Percentiles rank a stretch among this genome's conserved stretches.
phyloP scores from a whole-genome alignment of 192 early-diverging fungal species.

The Lunasporangiospora selenospora region DNA sequence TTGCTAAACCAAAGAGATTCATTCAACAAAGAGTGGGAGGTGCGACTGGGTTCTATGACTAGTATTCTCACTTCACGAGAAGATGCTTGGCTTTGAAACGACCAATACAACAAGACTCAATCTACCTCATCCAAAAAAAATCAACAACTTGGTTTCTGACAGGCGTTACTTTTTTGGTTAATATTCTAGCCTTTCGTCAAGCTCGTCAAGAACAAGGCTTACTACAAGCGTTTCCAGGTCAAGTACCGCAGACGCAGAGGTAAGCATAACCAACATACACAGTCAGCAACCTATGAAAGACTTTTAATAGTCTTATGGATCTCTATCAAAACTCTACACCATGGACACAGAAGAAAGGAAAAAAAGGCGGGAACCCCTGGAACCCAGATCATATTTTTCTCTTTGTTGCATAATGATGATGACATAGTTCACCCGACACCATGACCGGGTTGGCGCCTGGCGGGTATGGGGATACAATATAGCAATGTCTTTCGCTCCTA shows the following conservation, averaged over 20 bases:
- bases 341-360: too few species aligned
- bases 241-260: constrained; percentile 99
- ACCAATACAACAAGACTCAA: neutral
- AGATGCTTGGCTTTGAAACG: too few species aligned
- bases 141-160: neutral
- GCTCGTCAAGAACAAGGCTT: constrained; percentile 97
- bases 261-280: constrained; percentile 54
- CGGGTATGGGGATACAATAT: constrained; percentile 59
- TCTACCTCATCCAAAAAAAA: neutral
- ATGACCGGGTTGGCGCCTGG: constrained; percentile 56
- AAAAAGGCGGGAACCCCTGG: neutral
- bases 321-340: too few species aligned
- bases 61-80: too few species aligned
- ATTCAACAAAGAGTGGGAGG: too few species aligned
- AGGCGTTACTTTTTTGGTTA: neutral
- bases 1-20: too few species aligned
- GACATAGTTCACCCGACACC: constrained; percentile 84
- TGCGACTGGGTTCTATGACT: too few species aligned
- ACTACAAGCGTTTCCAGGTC: constrained; percentile 99
- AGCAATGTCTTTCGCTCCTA: constrained; percentile 88
- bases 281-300: neutral
- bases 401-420: constrained; percentile 63
- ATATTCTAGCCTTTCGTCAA: constrained; percentile 70
- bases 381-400: neutral
- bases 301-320: too few species aligned